These are phyloP conservation scores for Obba rivulosa DNA, from an alignment of 768 basidiomycete species.

Conservation along the genomic window DNA sequence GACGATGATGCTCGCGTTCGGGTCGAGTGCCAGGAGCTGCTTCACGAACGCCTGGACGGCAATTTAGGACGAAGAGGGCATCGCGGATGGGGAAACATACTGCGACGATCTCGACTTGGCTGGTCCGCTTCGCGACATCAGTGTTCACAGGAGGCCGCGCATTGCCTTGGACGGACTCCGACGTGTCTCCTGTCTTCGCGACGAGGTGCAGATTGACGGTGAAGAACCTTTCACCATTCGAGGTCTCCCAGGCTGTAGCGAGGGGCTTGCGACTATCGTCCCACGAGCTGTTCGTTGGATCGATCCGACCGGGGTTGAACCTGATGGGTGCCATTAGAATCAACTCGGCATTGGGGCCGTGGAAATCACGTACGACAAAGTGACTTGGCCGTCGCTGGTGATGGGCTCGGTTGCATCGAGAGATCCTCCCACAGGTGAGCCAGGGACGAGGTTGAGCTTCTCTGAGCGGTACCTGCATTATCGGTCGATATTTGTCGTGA, in stretches of 20 bases:
- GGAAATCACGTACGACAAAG: conserved; percentile 35
- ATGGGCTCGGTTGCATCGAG: conserved; percentile 40
- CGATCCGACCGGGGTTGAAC: conserved; percentile 59
- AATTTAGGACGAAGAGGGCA: neutral
- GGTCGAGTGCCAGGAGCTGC: conserved; percentile 37
- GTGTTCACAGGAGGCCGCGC: conserved; percentile 53
- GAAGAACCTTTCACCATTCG: conserved; percentile 39
- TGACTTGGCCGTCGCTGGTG: conserved; percentile 26
- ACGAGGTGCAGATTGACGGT: conserved; percentile 59
- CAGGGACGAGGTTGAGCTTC: conserved; percentile 40
- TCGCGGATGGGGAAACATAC: too few species aligned
- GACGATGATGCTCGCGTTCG: conserved; percentile 42
- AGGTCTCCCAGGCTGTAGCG: conserved; percentile 48
- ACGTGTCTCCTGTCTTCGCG: conserved; percentile 44
- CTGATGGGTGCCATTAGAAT: too few species aligned
- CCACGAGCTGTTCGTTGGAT: conserved; percentile 53
- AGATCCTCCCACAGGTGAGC: conserved; percentile 43
- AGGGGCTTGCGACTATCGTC: conserved; percentile 51
- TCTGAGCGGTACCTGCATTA: conserved; percentile 38
- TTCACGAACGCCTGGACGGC: conserved; percentile 51
- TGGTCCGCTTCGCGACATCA: conserved; percentile 41
- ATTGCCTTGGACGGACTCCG: conserved; percentile 48
- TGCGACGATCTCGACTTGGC: conserved; percentile 44
- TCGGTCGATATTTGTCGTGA: neutral
- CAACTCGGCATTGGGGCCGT: too few species aligned